phyloP scores from a whole-genome alignment of 768 basidiomycete species.

The Myochromella boudieri region DNA sequence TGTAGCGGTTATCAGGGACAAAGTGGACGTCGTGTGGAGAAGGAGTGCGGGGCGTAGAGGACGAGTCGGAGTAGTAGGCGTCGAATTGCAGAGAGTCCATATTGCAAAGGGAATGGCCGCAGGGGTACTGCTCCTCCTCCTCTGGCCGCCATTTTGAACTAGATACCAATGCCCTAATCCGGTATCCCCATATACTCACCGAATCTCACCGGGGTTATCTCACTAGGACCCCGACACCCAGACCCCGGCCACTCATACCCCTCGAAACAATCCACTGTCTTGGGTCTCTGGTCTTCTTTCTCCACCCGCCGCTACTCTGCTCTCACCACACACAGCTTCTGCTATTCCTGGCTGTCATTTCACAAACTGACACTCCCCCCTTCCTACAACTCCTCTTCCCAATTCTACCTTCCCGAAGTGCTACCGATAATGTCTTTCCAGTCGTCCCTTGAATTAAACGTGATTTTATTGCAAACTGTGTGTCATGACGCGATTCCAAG shows the following conservation, averaged over 20 bases:
- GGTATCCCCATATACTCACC: conserved; percentile 10
- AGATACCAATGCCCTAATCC: background rate
- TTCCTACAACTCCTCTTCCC: background rate
- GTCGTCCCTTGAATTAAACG: too few relatives aligned
- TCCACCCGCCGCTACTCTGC: conserved; percentile 11
- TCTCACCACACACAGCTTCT: background rate
- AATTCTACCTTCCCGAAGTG: background rate
- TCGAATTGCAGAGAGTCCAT: conserved; percentile 57
- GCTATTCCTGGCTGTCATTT: background rate
- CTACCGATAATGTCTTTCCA: background rate
- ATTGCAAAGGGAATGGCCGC: conserved; percentile 12
- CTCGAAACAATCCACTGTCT: conserved; percentile 28
- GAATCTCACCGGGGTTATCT: conserved; percentile 21
- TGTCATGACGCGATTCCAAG: too few relatives aligned
- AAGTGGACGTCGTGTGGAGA: conserved; percentile 53
- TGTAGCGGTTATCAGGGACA: conserved; percentile 21
- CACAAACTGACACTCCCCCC: background rate
- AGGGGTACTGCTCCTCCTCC: background rate
- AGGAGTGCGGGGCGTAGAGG: conserved; percentile 73
- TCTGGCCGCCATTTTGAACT: conserved; percentile 12
- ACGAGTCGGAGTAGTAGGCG: conserved; percentile 66
- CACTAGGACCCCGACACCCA: conserved; percentile 18
- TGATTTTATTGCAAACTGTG: too few relatives aligned
- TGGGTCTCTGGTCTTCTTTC: conserved; percentile 25
- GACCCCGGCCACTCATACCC: conserved; percentile 29